Conservation (phyloP, 352 stramenopile genomes). For the Globisporangium lucens region DNA sequence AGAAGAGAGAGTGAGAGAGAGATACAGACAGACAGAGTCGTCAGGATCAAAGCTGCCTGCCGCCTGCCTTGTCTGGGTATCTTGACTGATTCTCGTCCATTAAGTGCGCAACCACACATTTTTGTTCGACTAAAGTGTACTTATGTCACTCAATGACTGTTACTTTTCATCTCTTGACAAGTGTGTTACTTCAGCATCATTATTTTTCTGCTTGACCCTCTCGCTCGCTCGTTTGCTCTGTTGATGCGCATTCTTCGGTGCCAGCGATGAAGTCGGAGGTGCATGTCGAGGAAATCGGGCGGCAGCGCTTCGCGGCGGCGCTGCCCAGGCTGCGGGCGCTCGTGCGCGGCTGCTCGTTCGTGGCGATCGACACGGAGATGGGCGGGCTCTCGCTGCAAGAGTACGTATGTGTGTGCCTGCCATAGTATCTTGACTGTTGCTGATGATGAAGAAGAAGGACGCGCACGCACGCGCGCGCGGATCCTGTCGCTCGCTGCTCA, state of each 20-base stretch:
- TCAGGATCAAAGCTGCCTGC: no score
- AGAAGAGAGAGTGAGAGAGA: no score
- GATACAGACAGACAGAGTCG: no score
- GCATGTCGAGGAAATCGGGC: slow-evolving; percentile 22
- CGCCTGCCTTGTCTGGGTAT: no score
- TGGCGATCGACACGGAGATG: slow-evolving; percentile 78
- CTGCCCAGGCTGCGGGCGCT: slow-evolving; percentile 31
- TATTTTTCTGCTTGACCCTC: background rate
- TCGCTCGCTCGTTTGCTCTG: background rate
- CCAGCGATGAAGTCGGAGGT: slow-evolving; percentile 17
- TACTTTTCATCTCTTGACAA: no score
- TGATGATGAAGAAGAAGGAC: background rate
- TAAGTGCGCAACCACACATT: no score
- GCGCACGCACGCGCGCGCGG: background rate
- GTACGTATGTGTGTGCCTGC: slow-evolving; percentile 28
- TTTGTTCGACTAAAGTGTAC: no score
- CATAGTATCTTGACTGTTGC: background rate
- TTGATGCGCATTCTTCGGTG: slow-evolving; percentile 50
- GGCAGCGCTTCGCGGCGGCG: slow-evolving; percentile 17
- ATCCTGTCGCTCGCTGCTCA: background rate
- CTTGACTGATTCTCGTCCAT: no score
- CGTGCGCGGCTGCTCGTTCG: slow-evolving; percentile 48
- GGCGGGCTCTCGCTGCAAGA: slow-evolving; percentile 63
- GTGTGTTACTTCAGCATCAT: background rate
- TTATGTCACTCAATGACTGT: no score